A percentile compares a stretch with the other conserved stretches of the same genome.
phyloP scores from a whole-genome alignment of 768 basidiomycete genomes.

The Mycena capillaripes region DNA sequence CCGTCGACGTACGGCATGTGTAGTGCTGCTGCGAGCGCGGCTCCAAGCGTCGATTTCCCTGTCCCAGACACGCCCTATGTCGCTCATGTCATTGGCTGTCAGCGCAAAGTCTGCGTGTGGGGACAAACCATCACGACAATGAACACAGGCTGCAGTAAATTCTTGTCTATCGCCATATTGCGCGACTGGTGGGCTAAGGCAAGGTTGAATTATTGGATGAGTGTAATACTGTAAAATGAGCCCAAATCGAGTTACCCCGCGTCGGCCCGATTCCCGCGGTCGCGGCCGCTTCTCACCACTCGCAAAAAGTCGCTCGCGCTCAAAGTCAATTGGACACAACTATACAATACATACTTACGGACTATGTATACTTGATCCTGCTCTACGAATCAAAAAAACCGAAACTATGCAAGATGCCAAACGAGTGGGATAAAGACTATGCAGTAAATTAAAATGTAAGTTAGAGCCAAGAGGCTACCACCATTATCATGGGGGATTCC shows the following conservation, averaged over 20 bases:
- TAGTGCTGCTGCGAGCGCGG: slow-evolving; percentile 70
- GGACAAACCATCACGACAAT: slow-evolving; percentile 43
- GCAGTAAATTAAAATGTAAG: slow-evolving; percentile 2
- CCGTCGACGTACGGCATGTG: slow-evolving; percentile 89
- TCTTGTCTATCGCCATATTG: not conserved
- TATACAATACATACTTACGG: not conserved
- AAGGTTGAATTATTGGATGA: not conserved
- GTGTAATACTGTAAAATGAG: too few species aligned
- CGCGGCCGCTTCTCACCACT: too few species aligned
- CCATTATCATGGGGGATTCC: not conserved
- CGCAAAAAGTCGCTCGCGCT: too few species aligned
- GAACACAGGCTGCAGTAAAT: slow-evolving; percentile 19
- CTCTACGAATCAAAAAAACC: slow-evolving; percentile 11
- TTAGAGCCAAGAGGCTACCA: slow-evolving; percentile 8
- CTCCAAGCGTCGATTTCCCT: slow-evolving; percentile 80
- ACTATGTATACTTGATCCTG: not conserved
- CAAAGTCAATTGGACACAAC: slow-evolving; percentile 25
- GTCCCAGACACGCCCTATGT: slow-evolving; percentile 80
- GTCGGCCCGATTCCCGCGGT: slow-evolving; percentile 11
- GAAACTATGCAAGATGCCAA: too few species aligned
- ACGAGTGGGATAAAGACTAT: not conserved
- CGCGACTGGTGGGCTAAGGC: not conserved
- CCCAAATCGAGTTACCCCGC: not conserved
- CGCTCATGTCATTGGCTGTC: not conserved
- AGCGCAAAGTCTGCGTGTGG: not conserved